These are phyloP conservation scores for Boeremia lycopersici DNA, from an alignment of 2,329 filamentous ascomycete genomes.

Conservation along the genomic window DNA sequence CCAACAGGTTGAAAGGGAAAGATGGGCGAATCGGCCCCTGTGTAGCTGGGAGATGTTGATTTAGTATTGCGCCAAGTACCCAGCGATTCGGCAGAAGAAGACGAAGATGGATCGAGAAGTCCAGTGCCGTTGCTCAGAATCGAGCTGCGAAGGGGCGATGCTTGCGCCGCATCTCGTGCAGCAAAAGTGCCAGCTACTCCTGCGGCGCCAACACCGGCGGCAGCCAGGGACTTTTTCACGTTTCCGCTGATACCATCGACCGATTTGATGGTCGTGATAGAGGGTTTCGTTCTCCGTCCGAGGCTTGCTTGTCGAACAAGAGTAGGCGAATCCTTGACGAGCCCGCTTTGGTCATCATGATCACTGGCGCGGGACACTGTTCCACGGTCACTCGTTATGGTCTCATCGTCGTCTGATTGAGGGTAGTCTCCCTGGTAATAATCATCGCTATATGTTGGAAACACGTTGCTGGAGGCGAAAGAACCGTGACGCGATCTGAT, in stretches of 20 bases:
- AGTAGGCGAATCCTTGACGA: slow-evolving; percentile 44
- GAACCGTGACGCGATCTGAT: slow-evolving; percentile 50
- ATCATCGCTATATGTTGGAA: slow-evolving; percentile 50
- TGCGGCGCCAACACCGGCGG: slow-evolving; percentile 24
- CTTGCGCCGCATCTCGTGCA: slow-evolving; percentile 24
- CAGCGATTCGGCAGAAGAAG: slow-evolving; percentile 44
- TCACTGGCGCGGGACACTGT: slow-evolving; percentile 39
- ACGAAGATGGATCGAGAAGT: slow-evolving; percentile 40
- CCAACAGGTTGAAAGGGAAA: slow-evolving; percentile 38
- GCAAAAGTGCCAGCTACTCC: slow-evolving; percentile 17
- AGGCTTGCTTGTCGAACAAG: slow-evolving; percentile 54
- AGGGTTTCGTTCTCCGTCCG: slow-evolving; percentile 55
- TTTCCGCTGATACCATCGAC: slow-evolving; percentile 42
- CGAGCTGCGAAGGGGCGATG: slow-evolving; percentile 28
- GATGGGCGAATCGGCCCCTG: slow-evolving; percentile 36
- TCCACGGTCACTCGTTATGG: slow-evolving; percentile 40
- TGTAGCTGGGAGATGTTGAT: slow-evolving; percentile 21
- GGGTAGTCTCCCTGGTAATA: slow-evolving; percentile 47
- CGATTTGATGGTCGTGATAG: slow-evolving; percentile 55
- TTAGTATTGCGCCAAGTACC: slow-evolving; percentile 32
- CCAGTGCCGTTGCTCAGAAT: slow-evolving; percentile 43
- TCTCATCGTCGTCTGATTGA: slow-evolving; percentile 48
- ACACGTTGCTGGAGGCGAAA: slow-evolving; percentile 57
- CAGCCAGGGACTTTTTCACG: slow-evolving; percentile 23
- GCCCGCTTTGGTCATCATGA: slow-evolving; percentile 43